phyloP scores from a whole-genome alignment of 192 early-diverging fungal genomes.

The Gryganskiella cystojenkinii region DNA sequence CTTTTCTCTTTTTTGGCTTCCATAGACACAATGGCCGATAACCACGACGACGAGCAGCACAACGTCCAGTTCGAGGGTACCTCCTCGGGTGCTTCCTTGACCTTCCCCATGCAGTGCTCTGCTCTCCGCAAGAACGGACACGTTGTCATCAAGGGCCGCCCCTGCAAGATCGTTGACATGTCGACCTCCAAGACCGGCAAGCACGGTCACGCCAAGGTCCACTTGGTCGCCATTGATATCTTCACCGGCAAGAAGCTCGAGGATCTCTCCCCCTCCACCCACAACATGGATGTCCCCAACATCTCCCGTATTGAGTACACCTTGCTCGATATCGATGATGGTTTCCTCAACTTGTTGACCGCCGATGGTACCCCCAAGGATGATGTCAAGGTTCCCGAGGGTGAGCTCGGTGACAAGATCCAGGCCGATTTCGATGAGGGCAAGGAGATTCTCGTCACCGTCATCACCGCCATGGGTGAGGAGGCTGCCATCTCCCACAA shows the following conservation, averaged over 20 bases:
- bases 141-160: conserved; percentile 98
- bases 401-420: conserved; percentile 83
- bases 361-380: conserved; percentile 88
- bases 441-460: conserved; percentile 78
- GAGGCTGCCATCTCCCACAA: conserved; percentile 88
- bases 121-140: conserved; percentile 98
- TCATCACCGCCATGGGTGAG: conserved; percentile 92
- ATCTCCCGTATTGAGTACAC: conserved; percentile 87
- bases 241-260: conserved; percentile 99
- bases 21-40: conserved; percentile 48
- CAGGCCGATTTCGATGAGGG: conserved; percentile 76
- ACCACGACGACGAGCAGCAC: conserved; percentile 73
- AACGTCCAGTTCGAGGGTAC: conserved; percentile 78
- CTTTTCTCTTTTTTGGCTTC: too few relatives aligned
- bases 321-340: conserved; percentile 91
- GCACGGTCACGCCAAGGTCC: conserved; percentile 99
- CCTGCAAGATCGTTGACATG: conserved; percentile 99
- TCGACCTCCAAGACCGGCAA: conserved; percentile 99
- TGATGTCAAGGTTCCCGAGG: conserved; percentile 93
- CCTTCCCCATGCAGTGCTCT: conserved; percentile 99
- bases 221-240: conserved; percentile 94
- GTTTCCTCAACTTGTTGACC: conserved; percentile 89
- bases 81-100: conserved; percentile 88
- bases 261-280: conserved; percentile 99
- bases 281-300: conserved; percentile 99